A percentile compares a stretch with the other conserved stretches of the same genome.
Conservation (phyloP, 2,329 filamentous ascomycete genomes). For the Colletotrichum sp. region DNA sequence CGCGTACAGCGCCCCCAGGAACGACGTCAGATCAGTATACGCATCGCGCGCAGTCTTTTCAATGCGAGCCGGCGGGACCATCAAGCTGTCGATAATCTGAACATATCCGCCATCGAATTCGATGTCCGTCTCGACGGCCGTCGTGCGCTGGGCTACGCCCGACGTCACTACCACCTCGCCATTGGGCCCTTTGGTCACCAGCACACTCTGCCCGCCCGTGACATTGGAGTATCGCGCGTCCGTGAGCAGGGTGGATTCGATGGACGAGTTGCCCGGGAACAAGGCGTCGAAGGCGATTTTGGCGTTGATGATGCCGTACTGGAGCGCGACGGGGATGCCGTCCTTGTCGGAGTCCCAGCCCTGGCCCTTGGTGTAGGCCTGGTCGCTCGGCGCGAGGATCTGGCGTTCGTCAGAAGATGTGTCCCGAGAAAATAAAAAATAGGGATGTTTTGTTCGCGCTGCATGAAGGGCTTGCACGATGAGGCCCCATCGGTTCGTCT, state of each 20-base stretch:
- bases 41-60: constrained; percentile 18
- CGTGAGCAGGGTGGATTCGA: constrained; percentile 49
- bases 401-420: constrained; percentile 17
- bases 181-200: constrained; percentile 47
- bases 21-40: constrained; percentile 16
- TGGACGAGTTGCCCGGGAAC: constrained; percentile 37
- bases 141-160: constrained; percentile 46
- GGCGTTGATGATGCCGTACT: constrained; percentile 65
- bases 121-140: constrained; percentile 46
- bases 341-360: constrained; percentile 45
- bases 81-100: constrained; percentile 56
- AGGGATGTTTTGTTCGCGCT: neutral
- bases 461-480: neutral
- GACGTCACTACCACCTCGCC: constrained; percentile 27
- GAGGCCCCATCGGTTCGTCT: neutral
- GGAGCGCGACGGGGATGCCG: constrained; percentile 49
- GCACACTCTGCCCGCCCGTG: constrained; percentile 52
- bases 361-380: constrained; percentile 50
- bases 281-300: constrained; percentile 47
- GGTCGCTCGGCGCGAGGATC: constrained; percentile 63
- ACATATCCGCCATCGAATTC: constrained; percentile 53
- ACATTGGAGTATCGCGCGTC: constrained; percentile 50
- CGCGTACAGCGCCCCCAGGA: constrained; percentile 21
- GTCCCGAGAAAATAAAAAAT: neutral
- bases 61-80: constrained; percentile 45